phyloP scores from a whole-genome alignment of 2,329 filamentous ascomycete genomes.

The Teratosphaeria viscida region DNA sequence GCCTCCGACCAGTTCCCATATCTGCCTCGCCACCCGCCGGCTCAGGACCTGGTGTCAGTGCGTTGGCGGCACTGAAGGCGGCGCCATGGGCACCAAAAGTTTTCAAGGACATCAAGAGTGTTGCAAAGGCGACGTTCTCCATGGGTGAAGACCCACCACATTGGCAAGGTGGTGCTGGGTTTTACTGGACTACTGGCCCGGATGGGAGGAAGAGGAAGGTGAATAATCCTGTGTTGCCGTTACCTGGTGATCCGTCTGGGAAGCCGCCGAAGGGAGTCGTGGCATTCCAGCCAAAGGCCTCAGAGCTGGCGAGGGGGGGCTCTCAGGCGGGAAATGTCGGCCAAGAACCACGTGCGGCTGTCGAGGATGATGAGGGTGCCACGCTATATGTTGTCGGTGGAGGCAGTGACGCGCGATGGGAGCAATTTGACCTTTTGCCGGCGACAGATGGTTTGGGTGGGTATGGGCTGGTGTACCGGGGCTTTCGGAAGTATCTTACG shows the following conservation, averaged over 20 bases:
- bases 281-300: constrained; percentile 51
- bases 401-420: constrained; percentile 25
- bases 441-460: constrained; percentile 5
- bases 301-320: too few species aligned
- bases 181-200: constrained; percentile 23
- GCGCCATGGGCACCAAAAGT: constrained; percentile 55
- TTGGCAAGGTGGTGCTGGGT: constrained; percentile 24
- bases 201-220: constrained; percentile 25
- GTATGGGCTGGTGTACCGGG: constrained; percentile 19
- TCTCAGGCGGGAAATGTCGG: neutral
- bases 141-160: constrained; percentile 54
- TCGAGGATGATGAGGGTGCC: constrained; percentile 15
- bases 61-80: constrained; percentile 20
- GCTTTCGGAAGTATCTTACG: constrained; percentile 24
- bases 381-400: constrained; percentile 24
- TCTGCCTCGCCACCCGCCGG: constrained; percentile 15
- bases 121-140: constrained; percentile 70
- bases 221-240: constrained; percentile 30
- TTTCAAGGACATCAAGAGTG: constrained; percentile 84
- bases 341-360: constrained; percentile 5
- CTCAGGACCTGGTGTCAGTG: constrained; percentile 10
- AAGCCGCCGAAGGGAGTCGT: constrained; percentile 70
- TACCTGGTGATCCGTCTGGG: constrained; percentile 43
- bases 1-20: constrained; percentile 19
- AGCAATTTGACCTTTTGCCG: constrained; percentile 23